Evolutionary conservation across 257 asterid genomes (phyloP), one percentile per base, ranked within the genome.

Genomic region (Nicotiana tabacum): DNA sequence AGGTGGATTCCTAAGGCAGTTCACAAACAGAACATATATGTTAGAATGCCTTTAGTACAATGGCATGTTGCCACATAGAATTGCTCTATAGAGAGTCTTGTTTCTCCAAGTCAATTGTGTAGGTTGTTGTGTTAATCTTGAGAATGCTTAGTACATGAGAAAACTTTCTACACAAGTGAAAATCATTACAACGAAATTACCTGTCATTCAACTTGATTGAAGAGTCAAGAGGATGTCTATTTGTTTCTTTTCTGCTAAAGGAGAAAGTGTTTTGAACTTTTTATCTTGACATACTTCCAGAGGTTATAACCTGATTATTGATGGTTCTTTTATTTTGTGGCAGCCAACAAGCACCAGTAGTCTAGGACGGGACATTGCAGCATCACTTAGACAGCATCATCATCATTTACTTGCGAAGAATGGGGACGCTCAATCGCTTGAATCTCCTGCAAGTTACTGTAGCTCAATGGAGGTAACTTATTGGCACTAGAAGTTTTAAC

Each of bases 391-490:
- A 46, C 94, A 83, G 80, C 90, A 82, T 48, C 81, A 82, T 80
- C 87, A 78, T 81, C 88, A 77, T 56, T 87, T 90, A 69, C 61
- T 82, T 35, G 86, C 80, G 53, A 87, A 85, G 82, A 88, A 69
- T 82, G 88, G 55, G 32, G 89, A 83, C 80, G 84, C 85, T 82
- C 90, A 86, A 9, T 88, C 82, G 82, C 88, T 90, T 78, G 83
- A 83, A 55, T 90, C 96, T 80, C 88, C 97, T 2, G 91, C 90
- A 83, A 90, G 91, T 87, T 90, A 87, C 81, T 85, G 92, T 65
- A 89, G 92, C 91, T 89, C 97, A 7, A 86, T 82, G 93, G 95
- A 95, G 98, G 98, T 95, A 88, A 18, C 11, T 81, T 66, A 15
- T 3, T 56, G 61, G 61, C 8, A 53, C n/a, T 13, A 53, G 18